These are phyloP conservation scores for Mycena sanguinolenta DNA, from an alignment of 768 basidiomycete species.

Conservation along the genomic window DNA sequence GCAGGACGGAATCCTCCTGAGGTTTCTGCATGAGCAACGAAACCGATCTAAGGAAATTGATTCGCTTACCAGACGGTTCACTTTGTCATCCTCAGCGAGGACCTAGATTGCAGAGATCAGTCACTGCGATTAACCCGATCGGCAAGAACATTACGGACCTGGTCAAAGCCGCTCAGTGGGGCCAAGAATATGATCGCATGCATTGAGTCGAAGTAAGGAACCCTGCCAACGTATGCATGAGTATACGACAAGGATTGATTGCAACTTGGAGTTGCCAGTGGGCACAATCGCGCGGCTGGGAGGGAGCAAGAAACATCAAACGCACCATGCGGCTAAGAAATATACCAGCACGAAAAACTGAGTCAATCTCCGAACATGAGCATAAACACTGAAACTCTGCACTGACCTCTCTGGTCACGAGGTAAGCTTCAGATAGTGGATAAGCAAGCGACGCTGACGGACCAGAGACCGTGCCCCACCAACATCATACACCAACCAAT, in stretches of 20 bases:
- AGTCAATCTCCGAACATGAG: background rate
- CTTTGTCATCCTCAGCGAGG: slow-evolving; percentile 44
- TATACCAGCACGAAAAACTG: background rate
- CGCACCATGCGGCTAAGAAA: slow-evolving; percentile 46
- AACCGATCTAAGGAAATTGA: background rate
- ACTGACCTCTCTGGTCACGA: slow-evolving; percentile 48
- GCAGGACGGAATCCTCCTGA: slow-evolving; percentile 57
- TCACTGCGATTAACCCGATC: background rate
- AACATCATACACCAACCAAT: slow-evolving; percentile 59
- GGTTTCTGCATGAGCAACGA: background rate
- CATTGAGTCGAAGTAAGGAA: slow-evolving; percentile 54
- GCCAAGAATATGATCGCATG: slow-evolving; percentile 64
- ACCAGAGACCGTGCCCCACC: slow-evolving; percentile 60
- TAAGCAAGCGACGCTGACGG: background rate
- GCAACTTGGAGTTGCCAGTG: background rate
- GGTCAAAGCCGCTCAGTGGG: slow-evolving; percentile 65
- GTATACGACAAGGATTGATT: background rate
- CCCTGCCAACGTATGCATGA: background rate
- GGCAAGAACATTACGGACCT: slow-evolving; percentile 33
- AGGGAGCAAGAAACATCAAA: slow-evolving; percentile 42
- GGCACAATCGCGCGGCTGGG: background rate
- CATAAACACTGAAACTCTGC: background rate
- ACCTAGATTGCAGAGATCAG: slow-evolving; percentile 23
- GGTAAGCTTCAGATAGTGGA: background rate
- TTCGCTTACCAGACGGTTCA: slow-evolving; percentile 29